Evolutionary conservation across 2,329 filamentous ascomycete genomes (phyloP), one percentile per base, ranked within the genome.

Genomic region (Escovopsis sp.): DNA sequence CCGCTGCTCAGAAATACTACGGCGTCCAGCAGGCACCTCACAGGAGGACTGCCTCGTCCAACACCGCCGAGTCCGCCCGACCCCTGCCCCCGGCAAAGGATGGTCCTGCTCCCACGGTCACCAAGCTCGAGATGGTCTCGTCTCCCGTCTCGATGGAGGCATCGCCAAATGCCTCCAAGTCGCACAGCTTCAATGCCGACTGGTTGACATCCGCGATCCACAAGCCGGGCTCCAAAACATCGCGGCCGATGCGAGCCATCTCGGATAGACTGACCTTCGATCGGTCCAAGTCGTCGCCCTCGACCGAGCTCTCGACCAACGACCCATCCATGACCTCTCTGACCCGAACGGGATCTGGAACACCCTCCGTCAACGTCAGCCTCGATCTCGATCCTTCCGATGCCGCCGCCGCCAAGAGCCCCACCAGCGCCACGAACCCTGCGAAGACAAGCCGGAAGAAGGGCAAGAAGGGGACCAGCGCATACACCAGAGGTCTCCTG

Each of bases 401-500:
- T 52, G 65, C 23, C 23, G 23, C 69, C 1, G 69, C 69, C 1
- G 69, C 73, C 39, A 79, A 75, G 58, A 74, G 68, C 36, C 68
- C 71, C 4, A 70, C 66, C 48, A 67, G 69, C 2, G 57, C 62
- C 6, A 59, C 64, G 4, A 71, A 72, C 3, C 60, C 68, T 3
- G 59, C 66, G 26, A 64, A 68, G 55, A 61, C 65, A 53, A 66
- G 62, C 43, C 66, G 71, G 54, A 72, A 80, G 72, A 88, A 89
- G 62, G 77, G 79, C 41, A 98, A 98, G 67, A 93, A 96, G 59
- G 81, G 86, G 45, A 98, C 91, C 0, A 95, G 88, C 55, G 91
- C 91, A 1, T 98, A 96, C 61, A 85, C 80, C 15, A 81, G 85
- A 28, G 91, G 91, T 0, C 66, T 96, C 35, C 74, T 84, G 52